phyloP scores from a whole-genome alignment of 2,329 filamentous ascomycete genomes.

The Epichloe amarillans region DNA sequence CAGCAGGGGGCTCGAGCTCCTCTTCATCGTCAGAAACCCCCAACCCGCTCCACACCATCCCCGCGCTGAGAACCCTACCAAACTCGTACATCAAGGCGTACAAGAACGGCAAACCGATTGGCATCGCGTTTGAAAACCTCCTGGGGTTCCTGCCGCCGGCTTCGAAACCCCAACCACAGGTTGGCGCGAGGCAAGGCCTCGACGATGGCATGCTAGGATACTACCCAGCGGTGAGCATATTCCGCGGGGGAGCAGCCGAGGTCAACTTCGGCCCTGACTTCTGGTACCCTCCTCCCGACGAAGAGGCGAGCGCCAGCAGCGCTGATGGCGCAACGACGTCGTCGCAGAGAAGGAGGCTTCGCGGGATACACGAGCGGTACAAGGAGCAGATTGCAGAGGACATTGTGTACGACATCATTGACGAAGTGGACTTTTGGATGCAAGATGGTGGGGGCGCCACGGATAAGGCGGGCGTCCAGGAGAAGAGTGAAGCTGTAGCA shows the following conservation, averaged over 20 bases:
- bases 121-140: slow-evolving; percentile 76
- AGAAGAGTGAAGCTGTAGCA: slow-evolving; percentile 29
- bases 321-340: slow-evolving; percentile 20
- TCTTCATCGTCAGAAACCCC: slow-evolving; percentile 43
- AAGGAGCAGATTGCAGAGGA: slow-evolving; percentile 92
- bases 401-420: slow-evolving; percentile 80
- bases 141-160: slow-evolving; percentile 86
- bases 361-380: slow-evolving; percentile 65
- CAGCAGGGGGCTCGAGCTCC: slow-evolving; percentile 25
- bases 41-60: slow-evolving; percentile 56
- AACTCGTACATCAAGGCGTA: slow-evolving; percentile 78
- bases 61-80: slow-evolving; percentile 74
- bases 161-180: slow-evolving; percentile 56
- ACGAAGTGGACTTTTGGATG: slow-evolving; percentile 85
- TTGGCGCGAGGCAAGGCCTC: slow-evolving; percentile 70
- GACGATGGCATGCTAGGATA: slow-evolving; percentile 95
- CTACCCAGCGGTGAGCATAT: slow-evolving; percentile 85
- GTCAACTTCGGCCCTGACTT: slow-evolving; percentile 91
- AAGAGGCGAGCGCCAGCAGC: slow-evolving; percentile 34
- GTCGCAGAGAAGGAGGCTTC: slow-evolving; percentile 24
- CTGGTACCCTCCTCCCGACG: slow-evolving; percentile 66
- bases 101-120: slow-evolving; percentile 80
- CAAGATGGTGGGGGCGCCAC: slow-evolving; percentile 47
- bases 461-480: slow-evolving; percentile 30
- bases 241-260: slow-evolving; percentile 80